Percentiles rank a stretch among this genome's conserved stretches.
Conservation (phyloP, 1,284 basidiomycete species). For the Ceratobasidium sp. region DNA sequence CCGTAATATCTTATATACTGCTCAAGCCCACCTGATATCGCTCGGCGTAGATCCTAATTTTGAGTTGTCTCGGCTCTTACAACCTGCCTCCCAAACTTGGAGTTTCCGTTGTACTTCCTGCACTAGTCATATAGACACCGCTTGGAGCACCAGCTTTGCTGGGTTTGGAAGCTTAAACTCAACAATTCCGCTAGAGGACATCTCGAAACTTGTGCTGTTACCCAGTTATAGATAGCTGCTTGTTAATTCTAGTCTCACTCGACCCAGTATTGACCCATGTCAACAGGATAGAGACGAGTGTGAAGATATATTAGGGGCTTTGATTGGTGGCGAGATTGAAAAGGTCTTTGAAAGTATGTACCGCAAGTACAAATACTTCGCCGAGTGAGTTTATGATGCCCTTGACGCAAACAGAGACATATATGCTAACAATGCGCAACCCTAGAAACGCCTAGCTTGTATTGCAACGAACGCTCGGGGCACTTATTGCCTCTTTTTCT, state of each 20-base stretch:
- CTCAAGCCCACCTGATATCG: background rate
- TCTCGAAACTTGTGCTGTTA: background rate
- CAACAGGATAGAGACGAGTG: too few species aligned
- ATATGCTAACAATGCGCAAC: too few species aligned
- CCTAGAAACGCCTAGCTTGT: too few species aligned
- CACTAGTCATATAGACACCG: background rate
- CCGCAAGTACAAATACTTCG: too few species aligned
- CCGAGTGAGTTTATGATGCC: too few species aligned
- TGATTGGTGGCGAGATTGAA: too few species aligned
- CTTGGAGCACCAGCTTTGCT: conserved; percentile 3
- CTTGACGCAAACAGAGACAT: too few species aligned
- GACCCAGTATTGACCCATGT: too few species aligned
- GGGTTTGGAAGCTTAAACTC: background rate
- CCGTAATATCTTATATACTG: background rate
- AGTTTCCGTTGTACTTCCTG: background rate
- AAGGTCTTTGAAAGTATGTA: too few species aligned
- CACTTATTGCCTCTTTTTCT: too few species aligned
- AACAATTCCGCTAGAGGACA: conserved; percentile 1
- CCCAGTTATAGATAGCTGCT: background rate
- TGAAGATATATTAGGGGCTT: too few species aligned
- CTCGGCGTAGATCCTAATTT: background rate
- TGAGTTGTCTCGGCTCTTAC: background rate
- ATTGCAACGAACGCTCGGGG: too few species aligned
- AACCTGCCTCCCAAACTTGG: background rate
- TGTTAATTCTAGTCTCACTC: background rate